Evolutionary conservation across 1,284 basidiomycete species (phyloP).

Genomic region (Meira nashicola): DNA sequence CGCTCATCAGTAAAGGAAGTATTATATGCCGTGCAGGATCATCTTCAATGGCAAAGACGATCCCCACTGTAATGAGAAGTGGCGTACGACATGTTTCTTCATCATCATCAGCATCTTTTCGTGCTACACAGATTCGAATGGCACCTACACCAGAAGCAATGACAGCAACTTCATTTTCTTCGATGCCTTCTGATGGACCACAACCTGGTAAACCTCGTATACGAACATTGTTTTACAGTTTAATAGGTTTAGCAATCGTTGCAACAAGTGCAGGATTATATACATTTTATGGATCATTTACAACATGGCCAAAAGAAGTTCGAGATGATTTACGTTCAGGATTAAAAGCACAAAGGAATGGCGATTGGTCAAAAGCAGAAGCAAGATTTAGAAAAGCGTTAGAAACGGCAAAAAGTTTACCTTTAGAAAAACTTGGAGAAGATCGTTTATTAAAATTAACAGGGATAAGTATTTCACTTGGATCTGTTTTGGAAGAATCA

Average conservation of each 20-base stretch:
- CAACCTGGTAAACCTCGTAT: background rate
- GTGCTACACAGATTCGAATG: too few relatives aligned
- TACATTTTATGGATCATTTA: constrained; percentile 50
- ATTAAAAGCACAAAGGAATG: constrained; percentile 42
- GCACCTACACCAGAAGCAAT: background rate
- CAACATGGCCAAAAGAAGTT: constrained; percentile 48
- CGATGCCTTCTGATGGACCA: background rate
- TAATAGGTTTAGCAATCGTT: constrained; percentile 24
- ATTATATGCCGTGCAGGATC: too few relatives aligned
- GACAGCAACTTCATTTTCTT: background rate
- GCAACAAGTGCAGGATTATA: constrained; percentile 48
- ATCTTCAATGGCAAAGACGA: too few relatives aligned
- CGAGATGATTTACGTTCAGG: constrained; percentile 48
- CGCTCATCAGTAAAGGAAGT: too few relatives aligned
- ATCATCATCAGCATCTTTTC: too few relatives aligned
- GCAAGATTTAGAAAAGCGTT: constrained; percentile 26
- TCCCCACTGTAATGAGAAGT: too few relatives aligned
- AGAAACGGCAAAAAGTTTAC: constrained; percentile 5
- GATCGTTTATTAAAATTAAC: constrained; percentile 42
- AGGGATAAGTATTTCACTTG: constrained; percentile 50
- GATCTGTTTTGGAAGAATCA: constrained; percentile 42
- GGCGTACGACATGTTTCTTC: too few relatives aligned
- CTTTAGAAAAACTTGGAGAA: constrained; percentile 1
- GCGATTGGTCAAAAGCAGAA: constrained; percentile 42
- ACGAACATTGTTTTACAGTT: background rate